phyloP scores from a whole-genome alignment of 2,329 filamentous ascomycete species.

The Botrytis galanthina region DNA sequence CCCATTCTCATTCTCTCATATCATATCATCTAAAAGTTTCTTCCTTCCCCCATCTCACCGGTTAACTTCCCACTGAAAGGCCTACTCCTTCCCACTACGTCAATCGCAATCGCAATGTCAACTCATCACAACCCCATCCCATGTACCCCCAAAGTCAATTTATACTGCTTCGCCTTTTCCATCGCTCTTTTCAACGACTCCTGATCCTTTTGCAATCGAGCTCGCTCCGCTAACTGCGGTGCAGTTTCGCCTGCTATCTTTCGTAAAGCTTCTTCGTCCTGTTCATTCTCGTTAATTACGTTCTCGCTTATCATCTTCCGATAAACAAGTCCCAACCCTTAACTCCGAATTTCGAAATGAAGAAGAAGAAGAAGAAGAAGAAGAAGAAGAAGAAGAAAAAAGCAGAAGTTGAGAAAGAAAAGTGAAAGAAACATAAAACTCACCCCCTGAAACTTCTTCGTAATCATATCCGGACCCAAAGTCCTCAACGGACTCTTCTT shows the following conservation, averaged over 20 bases:
- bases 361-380: neutral
- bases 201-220: neutral
- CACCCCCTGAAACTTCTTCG: neutral
- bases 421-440: neutral
- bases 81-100: rapidly evolving
- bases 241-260: slow-evolving; percentile 5
- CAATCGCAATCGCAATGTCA: neutral
- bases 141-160: neutral
- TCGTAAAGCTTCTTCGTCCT: neutral
- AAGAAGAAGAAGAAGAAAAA: too few relatives aligned
- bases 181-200: neutral
- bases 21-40: neutral
- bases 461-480: slow-evolving; percentile 22
- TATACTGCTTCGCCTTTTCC: slow-evolving; percentile 3
- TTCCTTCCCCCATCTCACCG: neutral
- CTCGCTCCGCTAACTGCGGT: neutral
- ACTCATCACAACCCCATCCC: neutral
- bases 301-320: neutral
- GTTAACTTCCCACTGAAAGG: rapidly evolving
- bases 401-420: neutral
- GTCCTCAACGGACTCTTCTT: slow-evolving; percentile 22
- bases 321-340: neutral
- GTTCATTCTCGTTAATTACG: neutral
- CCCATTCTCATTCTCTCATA: neutral
- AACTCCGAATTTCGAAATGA: neutral